Base-by-base conservation (phyloP, 1,284 basidiomycete genomes). In the Pterulicium gracile region DNA sequence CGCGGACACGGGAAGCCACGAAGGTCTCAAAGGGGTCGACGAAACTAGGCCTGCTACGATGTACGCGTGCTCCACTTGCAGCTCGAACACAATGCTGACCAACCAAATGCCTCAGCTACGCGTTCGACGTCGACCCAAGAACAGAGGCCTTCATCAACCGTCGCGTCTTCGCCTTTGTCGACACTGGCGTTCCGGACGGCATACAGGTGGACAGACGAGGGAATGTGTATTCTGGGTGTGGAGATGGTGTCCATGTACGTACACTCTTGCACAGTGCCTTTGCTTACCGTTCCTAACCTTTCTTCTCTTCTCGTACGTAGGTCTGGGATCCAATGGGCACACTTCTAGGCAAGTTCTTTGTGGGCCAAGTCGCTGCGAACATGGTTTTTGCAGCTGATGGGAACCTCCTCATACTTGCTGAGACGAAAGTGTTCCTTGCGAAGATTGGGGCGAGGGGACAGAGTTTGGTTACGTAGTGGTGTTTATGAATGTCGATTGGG, bases 271-370 rank as follows among this genome's bases (percentile, higher is more conserved):
- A 27, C 21, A 19, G 4, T 14, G 41, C 22, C 4, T 43, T 47
- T 12, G 42, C 13, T 3, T 32, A 17, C 32, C 13, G 43, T 49
- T 17, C 46, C 47, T 13, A 47, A 63, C 35, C 44, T 58, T 13
- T 59, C 43, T 41, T 50, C 55, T 1, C 58, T 52, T 14, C 50
- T 48, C 36, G 27, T 32, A 18, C 42, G 10, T 54, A 80, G 63
- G 81, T 88, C 2, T 88, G 78, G 74, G 75, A 77, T 55, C 55
- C 71, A 0, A 55, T 70, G 13, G 85, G 85, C 2, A 72, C 67
- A 1, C 66, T 88, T 2, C 63, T 89, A 7, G 85, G 86, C 36
- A 89, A 88, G 61, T 79, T 89, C 58, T 87, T 81, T 63, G 50
- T 80, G 0, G 78, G 77, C 14, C 66, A 60, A 2, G 68, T 67